Conservation (phyloP, 495 filamentous ascomycete genomes). For the Trichoderma virens region DNA sequence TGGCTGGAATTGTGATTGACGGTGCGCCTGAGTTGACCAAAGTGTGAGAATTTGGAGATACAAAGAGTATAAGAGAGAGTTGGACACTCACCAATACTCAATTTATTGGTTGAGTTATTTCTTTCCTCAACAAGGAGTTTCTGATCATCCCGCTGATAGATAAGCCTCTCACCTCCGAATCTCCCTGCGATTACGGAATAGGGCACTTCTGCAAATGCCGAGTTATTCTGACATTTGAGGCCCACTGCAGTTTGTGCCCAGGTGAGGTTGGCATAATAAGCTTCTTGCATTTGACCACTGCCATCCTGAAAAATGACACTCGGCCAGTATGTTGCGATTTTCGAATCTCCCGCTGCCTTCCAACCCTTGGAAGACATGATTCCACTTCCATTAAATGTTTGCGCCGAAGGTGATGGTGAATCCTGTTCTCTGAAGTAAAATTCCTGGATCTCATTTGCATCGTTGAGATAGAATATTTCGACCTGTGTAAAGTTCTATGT, state of each 20-base stretch:
- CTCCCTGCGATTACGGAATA: not conserved
- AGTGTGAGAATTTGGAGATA: not conserved
- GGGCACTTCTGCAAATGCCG: not conserved
- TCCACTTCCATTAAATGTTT: not conserved
- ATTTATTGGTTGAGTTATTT: not conserved
- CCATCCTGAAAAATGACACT: not conserved
- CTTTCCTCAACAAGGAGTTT: not conserved
- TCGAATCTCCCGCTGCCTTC: not conserved
- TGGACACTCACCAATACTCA: not conserved
- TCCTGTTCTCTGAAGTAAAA: not conserved
- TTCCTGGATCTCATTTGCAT: not conserved
- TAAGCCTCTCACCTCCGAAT: not conserved
- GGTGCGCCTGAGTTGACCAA: not conserved
- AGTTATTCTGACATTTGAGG: not conserved
- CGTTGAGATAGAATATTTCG: not conserved
- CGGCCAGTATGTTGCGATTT: not conserved
- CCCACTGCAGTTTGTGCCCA: not conserved
- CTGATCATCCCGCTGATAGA: slow-evolving; percentile 1
- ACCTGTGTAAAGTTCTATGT: not conserved
- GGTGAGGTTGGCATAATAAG: not conserved
- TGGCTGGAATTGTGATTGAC: not conserved
- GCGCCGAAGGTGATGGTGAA: not conserved
- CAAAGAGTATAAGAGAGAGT: too few relatives aligned
- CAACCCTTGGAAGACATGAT: not conserved
- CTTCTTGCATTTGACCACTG: not conserved